Evolutionary conservation across 805 yeast species (phyloP).

Genomic region (Pichia exigua): DNA sequence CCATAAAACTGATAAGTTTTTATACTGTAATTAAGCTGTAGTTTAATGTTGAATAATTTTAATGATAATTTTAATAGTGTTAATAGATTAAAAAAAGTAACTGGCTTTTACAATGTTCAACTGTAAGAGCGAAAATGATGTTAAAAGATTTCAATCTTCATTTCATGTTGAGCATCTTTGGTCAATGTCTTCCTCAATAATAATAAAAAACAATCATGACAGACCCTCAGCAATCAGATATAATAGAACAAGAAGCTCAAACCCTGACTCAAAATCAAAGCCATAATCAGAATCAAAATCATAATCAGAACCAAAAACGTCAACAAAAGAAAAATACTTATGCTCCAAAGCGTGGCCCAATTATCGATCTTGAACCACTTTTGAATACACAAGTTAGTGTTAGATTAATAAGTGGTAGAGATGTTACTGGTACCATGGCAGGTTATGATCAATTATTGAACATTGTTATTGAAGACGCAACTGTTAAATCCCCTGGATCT

Average conservation of each 20-base stretch:
- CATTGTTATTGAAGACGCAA: conserved; percentile 62
- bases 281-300: background rate
- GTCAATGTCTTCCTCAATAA: background rate
- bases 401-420: conserved; percentile 77
- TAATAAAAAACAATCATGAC: background rate
- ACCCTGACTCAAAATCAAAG: background rate
- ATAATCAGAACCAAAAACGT: background rate
- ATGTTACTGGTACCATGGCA: conserved; percentile 66
- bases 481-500: conserved; percentile 52
- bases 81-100: no score
- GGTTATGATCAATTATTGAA: conserved; percentile 83
- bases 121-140: background rate
- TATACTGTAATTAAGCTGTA: background rate
- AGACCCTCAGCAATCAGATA: background rate
- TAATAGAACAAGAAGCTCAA: background rate
- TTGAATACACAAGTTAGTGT: conserved; percentile 68
- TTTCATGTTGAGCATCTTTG: no score
- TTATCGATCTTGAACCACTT: conserved; percentile 70
- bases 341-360: conserved; percentile 87
- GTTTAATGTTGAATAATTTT: background rate
- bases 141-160: background rate
- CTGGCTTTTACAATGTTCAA: no score
- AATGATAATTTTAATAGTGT: no score
- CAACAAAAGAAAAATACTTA: conserved; percentile 16
- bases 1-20: background rate